These are phyloP conservation scores for Magnusiomyces sp. DNA, from an alignment of 1,139 yeast genomes.

Conservation along the genomic window DNA sequence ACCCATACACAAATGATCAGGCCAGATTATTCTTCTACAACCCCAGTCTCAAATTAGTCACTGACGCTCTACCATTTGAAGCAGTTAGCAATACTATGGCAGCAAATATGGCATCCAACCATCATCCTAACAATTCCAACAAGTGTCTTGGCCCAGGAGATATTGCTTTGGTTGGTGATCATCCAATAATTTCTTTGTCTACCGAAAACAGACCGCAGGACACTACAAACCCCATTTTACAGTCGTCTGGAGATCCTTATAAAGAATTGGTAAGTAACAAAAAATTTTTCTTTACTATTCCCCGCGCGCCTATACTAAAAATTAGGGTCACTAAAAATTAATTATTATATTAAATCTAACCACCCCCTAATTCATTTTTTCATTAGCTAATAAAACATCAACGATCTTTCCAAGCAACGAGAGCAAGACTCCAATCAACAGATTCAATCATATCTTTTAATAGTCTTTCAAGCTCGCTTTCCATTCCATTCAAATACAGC, in stretches of 20 bases:
- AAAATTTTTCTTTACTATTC: too few species aligned
- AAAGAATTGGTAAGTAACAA: conserved; percentile 16
- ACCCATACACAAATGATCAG: conserved; percentile 24
- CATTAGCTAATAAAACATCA: conserved; percentile 11
- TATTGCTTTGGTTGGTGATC: conserved; percentile 6
- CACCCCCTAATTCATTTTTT: not conserved
- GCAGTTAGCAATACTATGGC: conserved; percentile 14
- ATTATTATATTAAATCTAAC: too few species aligned
- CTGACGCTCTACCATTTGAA: conserved; percentile 24
- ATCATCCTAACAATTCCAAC: not conserved
- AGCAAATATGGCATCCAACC: conserved; percentile 1
- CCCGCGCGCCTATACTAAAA: too few species aligned
- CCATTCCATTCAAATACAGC: conserved; percentile 11
- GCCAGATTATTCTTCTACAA: conserved; percentile 26
- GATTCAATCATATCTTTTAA: conserved; percentile 10
- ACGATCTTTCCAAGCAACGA: conserved; percentile 1
- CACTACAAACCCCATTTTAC: not conserved
- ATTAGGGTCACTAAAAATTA: too few species aligned
- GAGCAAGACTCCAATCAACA: conserved; percentile 4
- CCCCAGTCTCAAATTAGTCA: conserved; percentile 19
- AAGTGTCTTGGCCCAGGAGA: conserved; percentile 8
- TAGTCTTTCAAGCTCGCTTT: conserved; percentile 11
- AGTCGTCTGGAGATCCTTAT: conserved; percentile 16
- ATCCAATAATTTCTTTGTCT: conserved; percentile 6
- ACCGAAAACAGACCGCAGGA: not conserved